phyloP scores from a whole-genome alignment of 441 rosid species.

The Daphne laureola region DNA sequence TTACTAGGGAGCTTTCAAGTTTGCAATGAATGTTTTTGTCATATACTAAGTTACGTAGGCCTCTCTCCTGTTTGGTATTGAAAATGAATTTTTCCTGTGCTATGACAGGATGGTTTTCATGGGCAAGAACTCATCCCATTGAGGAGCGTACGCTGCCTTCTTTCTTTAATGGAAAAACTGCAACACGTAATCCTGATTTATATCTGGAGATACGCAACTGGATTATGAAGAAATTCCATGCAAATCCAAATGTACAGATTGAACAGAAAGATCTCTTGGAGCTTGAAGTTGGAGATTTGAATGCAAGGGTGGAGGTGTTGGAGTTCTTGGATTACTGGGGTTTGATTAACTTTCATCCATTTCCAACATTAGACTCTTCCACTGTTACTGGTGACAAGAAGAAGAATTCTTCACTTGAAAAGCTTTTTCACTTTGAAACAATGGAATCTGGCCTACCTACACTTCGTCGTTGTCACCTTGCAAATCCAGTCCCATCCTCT shows the following conservation, averaged over 20 bases:
- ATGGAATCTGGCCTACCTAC: slow-evolving; percentile 38
- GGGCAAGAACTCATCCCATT: slow-evolving; percentile 69
- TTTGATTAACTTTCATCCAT: slow-evolving; percentile 91
- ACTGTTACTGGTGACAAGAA: slow-evolving; percentile 30
- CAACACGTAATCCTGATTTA: slow-evolving; percentile 47
- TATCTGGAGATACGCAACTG: slow-evolving; percentile 80
- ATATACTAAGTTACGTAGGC: too few species aligned
- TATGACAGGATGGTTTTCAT: slow-evolving; percentile 90
- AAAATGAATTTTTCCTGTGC: slow-evolving; percentile 11
- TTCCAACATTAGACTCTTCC: slow-evolving; percentile 40
- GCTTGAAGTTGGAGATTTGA: slow-evolving; percentile 67
- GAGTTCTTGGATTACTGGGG: slow-evolving; percentile 99
- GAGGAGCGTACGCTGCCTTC: slow-evolving; percentile 77
- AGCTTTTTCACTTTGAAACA: slow-evolving; percentile 62
- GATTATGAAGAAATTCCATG: slow-evolving; percentile 74
- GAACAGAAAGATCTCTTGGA: slow-evolving; percentile 68
- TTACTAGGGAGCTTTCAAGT: too few species aligned
- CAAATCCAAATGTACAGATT: slow-evolving; percentile 49
- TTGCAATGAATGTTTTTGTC: slow-evolving; percentile 6
- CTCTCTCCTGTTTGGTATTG: not conserved
- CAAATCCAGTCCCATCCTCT: slow-evolving; percentile 46
- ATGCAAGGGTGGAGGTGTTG: slow-evolving; percentile 77
- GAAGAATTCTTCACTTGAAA: slow-evolving; percentile 50
- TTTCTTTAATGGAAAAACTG: slow-evolving; percentile 76
- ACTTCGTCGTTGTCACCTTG: slow-evolving; percentile 35